phyloP scores from a whole-genome alignment of 176 grass and related monocot species.

The Coix lacrymajobi region DNA sequence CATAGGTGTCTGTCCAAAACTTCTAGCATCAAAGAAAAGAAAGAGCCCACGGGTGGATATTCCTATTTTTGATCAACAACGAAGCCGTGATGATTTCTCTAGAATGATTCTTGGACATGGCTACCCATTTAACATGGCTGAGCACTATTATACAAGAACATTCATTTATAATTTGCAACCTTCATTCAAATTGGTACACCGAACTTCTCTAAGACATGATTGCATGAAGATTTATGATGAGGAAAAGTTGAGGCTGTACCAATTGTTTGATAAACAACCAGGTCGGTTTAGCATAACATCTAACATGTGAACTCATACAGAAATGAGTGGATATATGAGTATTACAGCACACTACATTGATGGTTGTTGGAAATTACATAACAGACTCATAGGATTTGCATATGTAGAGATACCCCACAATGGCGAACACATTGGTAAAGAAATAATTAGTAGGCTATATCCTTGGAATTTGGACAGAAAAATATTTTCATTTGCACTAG shows the following conservation, averaged over 20 bases:
- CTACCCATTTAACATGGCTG: conserved; percentile 4
- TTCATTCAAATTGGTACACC: neutral
- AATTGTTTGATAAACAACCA: neutral
- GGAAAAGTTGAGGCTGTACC: too few relatives aligned
- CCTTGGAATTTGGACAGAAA: neutral
- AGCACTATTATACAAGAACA: conserved; percentile 1
- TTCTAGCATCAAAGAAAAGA: neutral
- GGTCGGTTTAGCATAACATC: neutral
- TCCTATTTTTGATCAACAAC: conserved; percentile 7
- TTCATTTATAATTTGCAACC: conserved; percentile 3
- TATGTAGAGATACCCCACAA: too few relatives aligned
- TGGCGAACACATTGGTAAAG: neutral
- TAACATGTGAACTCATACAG: neutral
- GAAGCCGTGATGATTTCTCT: neutral
- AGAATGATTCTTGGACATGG: neutral
- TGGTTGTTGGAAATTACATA: neutral
- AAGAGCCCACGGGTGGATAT: neutral
- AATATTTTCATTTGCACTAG: neutral
- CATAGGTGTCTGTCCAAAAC: neutral
- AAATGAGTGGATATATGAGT: neutral
- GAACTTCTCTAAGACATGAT: neutral
- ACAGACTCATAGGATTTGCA: neutral
- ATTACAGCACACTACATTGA: neutral
- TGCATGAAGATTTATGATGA: neutral
- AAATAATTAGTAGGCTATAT: neutral